Evolutionary conservation across 257 asterid species (phyloP), one percentile per base, ranked within the genome.

Genomic region (Ocimum tenuiflorum): DNA sequence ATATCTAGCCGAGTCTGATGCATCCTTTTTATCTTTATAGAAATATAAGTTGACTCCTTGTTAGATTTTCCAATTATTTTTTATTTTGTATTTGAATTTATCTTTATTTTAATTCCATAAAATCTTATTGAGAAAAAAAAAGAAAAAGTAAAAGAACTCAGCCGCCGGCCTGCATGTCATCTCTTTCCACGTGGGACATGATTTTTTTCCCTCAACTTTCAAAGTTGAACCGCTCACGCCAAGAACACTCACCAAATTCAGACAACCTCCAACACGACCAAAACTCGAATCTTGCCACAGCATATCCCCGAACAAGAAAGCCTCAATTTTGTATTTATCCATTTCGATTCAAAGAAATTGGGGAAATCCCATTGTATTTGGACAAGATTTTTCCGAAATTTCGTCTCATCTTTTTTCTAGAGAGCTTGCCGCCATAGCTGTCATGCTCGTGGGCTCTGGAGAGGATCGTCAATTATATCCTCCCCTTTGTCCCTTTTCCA

Each of bases 201-300:
- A 45, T 56, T 55, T 63, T 42, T 67, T n/a, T n/a, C n/a, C n/a
- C n/a, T 68, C 74, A 68, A 42, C 49, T 60, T 61, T 50, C 57
- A 77, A 73, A 77, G 71, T 77, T 69, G 71, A 77, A 73, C 49
- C 62, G 58, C 71, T 65, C 82, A 78, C 77, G 79, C 75, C 77
- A 78, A 70, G 54, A 70, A 74, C 65, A 59, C 70, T 23, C 70
- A 48, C 56, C 45, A 38, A 38, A 38, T 9, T 38, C 45, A 38
- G 45, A 38, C 41, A 24, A 35, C 41, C 41, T 6, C 41, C 50
- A 57, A 35, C 19, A 14, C 3, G 9, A 59, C 51, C 65, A 22
- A 63, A 55, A 24, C 36, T 17, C 72, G 60, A 55, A 74, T 74
- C 65, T 56, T 47, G 53, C 13, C 59, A 22, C 22, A 15, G 43